Conservation (phyloP, 192 early-diverging fungal genomes). For the Linnemannia elongata region DNA sequence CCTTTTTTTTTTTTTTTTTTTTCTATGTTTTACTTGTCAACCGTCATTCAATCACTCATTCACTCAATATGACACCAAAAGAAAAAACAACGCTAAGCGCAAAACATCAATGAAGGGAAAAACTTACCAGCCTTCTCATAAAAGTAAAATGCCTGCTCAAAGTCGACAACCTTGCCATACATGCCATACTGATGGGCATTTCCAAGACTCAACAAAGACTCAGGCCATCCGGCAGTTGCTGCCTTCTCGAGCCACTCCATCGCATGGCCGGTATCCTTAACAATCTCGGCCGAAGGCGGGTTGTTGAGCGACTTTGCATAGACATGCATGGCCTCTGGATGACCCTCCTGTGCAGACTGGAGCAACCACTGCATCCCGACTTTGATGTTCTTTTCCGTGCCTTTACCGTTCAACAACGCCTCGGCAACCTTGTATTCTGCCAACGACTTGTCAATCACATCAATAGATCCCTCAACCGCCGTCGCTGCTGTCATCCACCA, state of each 20-base stretch:
- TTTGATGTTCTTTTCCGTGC: conserved; percentile 54
- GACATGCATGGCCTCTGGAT: conserved; percentile 55
- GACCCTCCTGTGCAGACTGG: conserved; percentile 54
- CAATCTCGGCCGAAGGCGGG: conserved; percentile 33
- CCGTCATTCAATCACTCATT: not conserved
- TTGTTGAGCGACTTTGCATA: conserved; percentile 46
- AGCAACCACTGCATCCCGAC: conserved; percentile 55
- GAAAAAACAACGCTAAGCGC: not conserved
- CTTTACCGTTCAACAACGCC: conserved; percentile 62
- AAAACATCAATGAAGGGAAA: not conserved
- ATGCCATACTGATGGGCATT: conserved; percentile 58
- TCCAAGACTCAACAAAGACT: conserved; percentile 50
- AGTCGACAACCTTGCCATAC: conserved; percentile 50
- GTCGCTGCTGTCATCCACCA: conserved; percentile 57
- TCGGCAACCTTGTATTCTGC: conserved; percentile 77
- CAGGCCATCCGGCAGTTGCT: conserved; percentile 54
- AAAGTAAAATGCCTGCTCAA: conserved; percentile 55
- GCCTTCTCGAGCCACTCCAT: conserved; percentile 57
- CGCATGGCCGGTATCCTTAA: conserved; percentile 35
- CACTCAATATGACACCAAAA: not conserved
- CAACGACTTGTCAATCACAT: conserved; percentile 61
- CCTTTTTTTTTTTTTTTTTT: not conserved
- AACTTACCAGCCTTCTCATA: conserved; percentile 52
- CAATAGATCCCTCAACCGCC: conserved; percentile 50
- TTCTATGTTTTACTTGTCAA: not conserved